Evolutionary conservation across 495 filamentous ascomycete genomes (phyloP), one percentile per base, ranked within the genome.

Genomic region (Penicillium psychrofluorescens): DNA sequence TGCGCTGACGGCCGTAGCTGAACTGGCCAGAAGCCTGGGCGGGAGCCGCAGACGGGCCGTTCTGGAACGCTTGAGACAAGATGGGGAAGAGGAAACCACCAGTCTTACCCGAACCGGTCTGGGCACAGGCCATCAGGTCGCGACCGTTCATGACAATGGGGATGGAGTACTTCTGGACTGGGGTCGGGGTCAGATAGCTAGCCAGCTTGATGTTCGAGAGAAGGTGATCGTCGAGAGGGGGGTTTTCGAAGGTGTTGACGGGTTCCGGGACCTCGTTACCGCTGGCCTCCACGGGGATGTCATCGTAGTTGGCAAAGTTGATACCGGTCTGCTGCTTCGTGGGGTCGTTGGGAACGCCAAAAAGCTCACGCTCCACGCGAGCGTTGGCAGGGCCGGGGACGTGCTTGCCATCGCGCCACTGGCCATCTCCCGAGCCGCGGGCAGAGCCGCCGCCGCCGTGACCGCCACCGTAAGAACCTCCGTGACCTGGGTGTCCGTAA

Each of bases 231-330:
- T 98, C 92, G 41, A 98, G 73, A 47, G 92, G 92, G 39, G 92
- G 92, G 76, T 91, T 90, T 60, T 80, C 88, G 78, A 98, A 98
- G 36, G 76, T 73, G 53, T 81, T 81, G 46, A 94, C 85, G 34
- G 94, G 88, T 54, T 97, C 94, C 35, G 92, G 94, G 36, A 95
- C 88, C 62, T 94, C 83, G 36, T 88, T 85, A 36, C 92, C 92
- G 46, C 92, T 95, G 35, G 94, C 91, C 62, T 95, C 92, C 45
- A 98, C 94, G 30, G 92, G 92, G 55, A 98, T 98, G 61, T 98
- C 92, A 58, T 98, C 92, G 68, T 98, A 98, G 73, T 98, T 98
- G 71, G 95, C 81, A 60, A 98, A 98, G 76, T 98, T 98, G 82
- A 98, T 97, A 59, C 92, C 92, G 13, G 87, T 95, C 55, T 88